Percentiles rank a stretch among this genome's conserved stretches.
Conservation (phyloP, 768 basidiomycete genomes). For the Solioccasus polychromus region DNA sequence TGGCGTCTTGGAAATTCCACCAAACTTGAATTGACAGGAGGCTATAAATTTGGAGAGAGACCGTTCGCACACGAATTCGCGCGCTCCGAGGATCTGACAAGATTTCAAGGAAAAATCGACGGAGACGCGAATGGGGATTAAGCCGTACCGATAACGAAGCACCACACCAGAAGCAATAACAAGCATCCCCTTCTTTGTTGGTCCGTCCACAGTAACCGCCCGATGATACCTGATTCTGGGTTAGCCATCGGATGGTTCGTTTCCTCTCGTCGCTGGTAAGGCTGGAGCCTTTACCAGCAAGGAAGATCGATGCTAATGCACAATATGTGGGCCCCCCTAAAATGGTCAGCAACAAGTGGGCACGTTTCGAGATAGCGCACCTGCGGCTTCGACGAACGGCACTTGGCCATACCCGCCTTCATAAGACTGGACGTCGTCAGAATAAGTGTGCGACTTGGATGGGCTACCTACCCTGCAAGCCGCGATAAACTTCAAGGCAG, state of each 20-base stretch:
- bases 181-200: constrained; percentile 85
- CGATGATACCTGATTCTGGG: constrained; percentile 56
- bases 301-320: constrained; percentile 70
- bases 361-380: constrained; percentile 37
- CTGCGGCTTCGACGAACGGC: constrained; percentile 81
- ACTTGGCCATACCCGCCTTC: constrained; percentile 92
- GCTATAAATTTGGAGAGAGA: constrained; percentile 64
- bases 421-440: constrained; percentile 56
- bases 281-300: constrained; percentile 35
- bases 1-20: constrained; percentile 85
- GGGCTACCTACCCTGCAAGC: constrained; percentile 61
- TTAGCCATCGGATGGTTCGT: constrained; percentile 71
- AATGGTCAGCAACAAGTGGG: background rate
- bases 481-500: constrained; percentile 61
- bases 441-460: background rate
- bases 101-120: background rate
- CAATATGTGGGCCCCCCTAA: constrained; percentile 94
- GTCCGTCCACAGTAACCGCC: constrained; percentile 91
- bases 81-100: constrained; percentile 64
- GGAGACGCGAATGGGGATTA: background rate
- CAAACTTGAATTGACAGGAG: constrained; percentile 81
- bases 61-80: constrained; percentile 51
- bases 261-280: constrained; percentile 39
- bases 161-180: constrained; percentile 96
- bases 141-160: constrained; percentile 67